phyloP scores from a whole-genome alignment of 129 eudicot genomes.

The Ambrosia artemisiifolia region DNA sequence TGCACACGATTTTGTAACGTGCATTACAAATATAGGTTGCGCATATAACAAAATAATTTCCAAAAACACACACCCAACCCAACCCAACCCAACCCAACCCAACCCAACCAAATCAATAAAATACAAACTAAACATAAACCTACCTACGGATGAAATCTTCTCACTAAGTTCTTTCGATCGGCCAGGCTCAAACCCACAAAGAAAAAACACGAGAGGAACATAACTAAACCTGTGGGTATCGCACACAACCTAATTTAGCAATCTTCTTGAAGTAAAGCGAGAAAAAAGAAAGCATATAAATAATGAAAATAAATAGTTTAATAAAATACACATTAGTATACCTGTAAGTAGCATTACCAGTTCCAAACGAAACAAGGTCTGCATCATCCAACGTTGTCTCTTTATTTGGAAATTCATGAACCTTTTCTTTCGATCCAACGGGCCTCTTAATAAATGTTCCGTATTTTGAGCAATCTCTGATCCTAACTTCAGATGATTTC shows the following conservation, averaged over 20 bases:
- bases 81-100: background rate
- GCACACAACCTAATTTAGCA: background rate
- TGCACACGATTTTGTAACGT: slow-evolving; percentile 22
- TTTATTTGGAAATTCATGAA: slow-evolving; percentile 71
- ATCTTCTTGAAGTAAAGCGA: background rate
- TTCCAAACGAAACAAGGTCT: slow-evolving; percentile 84
- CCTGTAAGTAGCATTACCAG: slow-evolving; percentile 95
- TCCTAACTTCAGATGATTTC: slow-evolving; percentile 56
- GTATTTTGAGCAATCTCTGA: slow-evolving; percentile 88
- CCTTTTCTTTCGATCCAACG: slow-evolving; percentile 53
- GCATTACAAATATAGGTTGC: background rate
- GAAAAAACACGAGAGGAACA: slow-evolving; percentile 57
- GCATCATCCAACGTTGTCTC: slow-evolving; percentile 65
- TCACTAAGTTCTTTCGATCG: slow-evolving; percentile 41
- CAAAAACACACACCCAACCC: background rate
- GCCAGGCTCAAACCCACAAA: slow-evolving; percentile 33
- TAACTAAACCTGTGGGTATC: slow-evolving; percentile 61
- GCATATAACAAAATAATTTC: too few species aligned
- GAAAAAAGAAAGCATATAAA: background rate
- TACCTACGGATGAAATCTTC: slow-evolving; percentile 57
- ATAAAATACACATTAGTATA: slow-evolving; percentile 24
- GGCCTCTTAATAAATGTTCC: slow-evolving; percentile 66
- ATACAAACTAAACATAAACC: slow-evolving; percentile 20
- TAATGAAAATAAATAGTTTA: background rate
- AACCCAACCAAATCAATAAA: background rate